Percentiles rank a stretch among this genome's conserved stretches.
These are phyloP conservation scores for Kwoniella mangroviensis DNA, from an alignment of 768 basidiomycete genomes.

Conservation along the genomic window DNA sequence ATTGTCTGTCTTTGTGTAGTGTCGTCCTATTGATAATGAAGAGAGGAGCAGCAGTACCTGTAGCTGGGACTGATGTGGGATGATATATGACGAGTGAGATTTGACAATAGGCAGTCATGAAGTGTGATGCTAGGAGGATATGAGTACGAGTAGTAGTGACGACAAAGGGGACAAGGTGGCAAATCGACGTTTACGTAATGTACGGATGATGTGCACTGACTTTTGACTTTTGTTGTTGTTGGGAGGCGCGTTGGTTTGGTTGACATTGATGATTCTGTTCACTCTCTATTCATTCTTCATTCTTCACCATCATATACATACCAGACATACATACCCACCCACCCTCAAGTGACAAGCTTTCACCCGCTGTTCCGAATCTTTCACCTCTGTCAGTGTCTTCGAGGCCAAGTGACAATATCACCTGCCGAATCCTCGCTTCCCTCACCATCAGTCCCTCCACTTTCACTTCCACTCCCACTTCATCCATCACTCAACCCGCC, in stretches of 20 bases:
- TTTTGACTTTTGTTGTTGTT: slow-evolving; percentile 3
- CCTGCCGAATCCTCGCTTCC: background rate
- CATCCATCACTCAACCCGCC: slow-evolving; percentile 2
- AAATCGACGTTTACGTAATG: slow-evolving; percentile 17
- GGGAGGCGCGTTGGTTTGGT: slow-evolving; percentile 23
- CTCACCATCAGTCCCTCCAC: background rate
- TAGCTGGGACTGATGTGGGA: background rate
- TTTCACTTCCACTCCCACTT: background rate
- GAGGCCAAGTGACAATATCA: too few species aligned
- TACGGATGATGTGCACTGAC: background rate
- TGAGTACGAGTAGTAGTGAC: too few species aligned
- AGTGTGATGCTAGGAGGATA: too few species aligned
- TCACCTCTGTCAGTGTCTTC: too few species aligned
- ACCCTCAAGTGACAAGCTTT: too few species aligned
- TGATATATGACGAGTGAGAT: background rate
- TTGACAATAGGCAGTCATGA: too few species aligned
- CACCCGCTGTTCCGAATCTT: background rate
- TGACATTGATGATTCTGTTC: background rate
- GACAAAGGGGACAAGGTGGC: slow-evolving; percentile 5
- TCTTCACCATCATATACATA: background rate
- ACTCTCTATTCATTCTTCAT: background rate
- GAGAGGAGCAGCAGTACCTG: too few species aligned
- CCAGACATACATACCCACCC: background rate
- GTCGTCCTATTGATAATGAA: too few species aligned
- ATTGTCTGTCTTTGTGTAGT: background rate